Evolutionary conservation across 2,329 filamentous ascomycete genomes (phyloP).

Genomic region (Diaporthe velutina): DNA sequence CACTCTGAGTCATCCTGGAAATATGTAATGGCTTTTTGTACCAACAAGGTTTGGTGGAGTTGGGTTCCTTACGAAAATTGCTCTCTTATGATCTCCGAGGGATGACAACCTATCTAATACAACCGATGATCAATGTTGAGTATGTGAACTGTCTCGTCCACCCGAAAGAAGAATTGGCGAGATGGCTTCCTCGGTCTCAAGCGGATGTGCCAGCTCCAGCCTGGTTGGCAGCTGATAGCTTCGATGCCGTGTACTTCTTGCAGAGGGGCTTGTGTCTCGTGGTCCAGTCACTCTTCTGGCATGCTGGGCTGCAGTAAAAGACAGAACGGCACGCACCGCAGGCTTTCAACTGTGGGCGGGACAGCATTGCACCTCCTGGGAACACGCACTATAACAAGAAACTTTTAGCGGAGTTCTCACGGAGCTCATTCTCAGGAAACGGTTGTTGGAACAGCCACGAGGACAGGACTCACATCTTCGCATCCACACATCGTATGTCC

Average conservation of each 20-base stretch:
- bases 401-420: background rate
- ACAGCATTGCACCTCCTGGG: conserved; percentile 11
- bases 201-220: background rate
- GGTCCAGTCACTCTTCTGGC: conserved; percentile 26
- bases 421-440: background rate
- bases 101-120: background rate
- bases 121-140: fast-evolving
- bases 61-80: background rate
- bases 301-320: conserved; percentile 22
- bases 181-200: background rate
- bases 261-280: conserved; percentile 38
- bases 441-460: background rate
- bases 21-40: too few species aligned
- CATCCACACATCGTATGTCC: conserved; percentile 9
- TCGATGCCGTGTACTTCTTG: conserved; percentile 59
- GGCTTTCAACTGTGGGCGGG: background rate
- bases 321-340: conserved; percentile 22
- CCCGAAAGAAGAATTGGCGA: background rate
- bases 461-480: background rate
- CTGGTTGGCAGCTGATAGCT: background rate
- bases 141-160: background rate
- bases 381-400: background rate
- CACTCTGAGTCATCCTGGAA: too few species aligned
- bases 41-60: too few species aligned
- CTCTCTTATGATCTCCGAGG: background rate